These are phyloP conservation scores for Sugiyamaella qingdaonensis DNA, from an alignment of 805 yeast species.

Conservation along the genomic window DNA sequence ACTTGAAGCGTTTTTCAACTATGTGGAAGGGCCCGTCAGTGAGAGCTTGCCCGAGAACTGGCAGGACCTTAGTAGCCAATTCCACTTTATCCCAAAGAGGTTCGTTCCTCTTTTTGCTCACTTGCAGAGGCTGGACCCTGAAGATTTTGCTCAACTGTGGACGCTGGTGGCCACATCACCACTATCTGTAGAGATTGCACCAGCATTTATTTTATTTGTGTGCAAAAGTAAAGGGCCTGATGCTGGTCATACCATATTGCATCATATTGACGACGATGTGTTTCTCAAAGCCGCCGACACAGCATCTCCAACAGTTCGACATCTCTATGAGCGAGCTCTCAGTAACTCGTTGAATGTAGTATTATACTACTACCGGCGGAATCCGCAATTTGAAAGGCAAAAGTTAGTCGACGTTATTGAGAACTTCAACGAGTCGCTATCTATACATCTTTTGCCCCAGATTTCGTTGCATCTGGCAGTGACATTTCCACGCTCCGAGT, in stretches of 20 bases:
- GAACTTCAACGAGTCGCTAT: constrained; percentile 7
- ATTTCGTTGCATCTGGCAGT: constrained; percentile 12
- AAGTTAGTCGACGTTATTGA: constrained; percentile 9
- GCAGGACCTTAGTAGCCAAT: not conserved
- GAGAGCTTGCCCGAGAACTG: not conserved
- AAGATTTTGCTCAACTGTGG: constrained; percentile 14
- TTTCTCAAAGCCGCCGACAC: not conserved
- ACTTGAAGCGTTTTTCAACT: not conserved
- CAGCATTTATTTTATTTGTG: constrained; percentile 6
- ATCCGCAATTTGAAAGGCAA: constrained; percentile 4
- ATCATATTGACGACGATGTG: constrained; percentile 5
- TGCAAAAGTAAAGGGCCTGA: not conserved
- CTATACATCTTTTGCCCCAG: constrained; percentile 10
- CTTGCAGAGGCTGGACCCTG: not conserved
- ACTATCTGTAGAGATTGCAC: constrained; percentile 10
- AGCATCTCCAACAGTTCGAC: not conserved
- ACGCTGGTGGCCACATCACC: constrained; percentile 4
- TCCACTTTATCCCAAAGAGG: not conserved
- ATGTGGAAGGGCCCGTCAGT: not conserved
- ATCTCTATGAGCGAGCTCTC: constrained; percentile 12
- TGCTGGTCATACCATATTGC: constrained; percentile 12
- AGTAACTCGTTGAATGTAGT: constrained; percentile 18
- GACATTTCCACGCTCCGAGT: constrained; percentile 12
- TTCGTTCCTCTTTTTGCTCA: not conserved
- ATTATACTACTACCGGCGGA: constrained; percentile 3